These are phyloP conservation scores for Cystoderma amianthinum DNA, from an alignment of 768 basidiomycete genomes.

Conservation along the genomic window DNA sequence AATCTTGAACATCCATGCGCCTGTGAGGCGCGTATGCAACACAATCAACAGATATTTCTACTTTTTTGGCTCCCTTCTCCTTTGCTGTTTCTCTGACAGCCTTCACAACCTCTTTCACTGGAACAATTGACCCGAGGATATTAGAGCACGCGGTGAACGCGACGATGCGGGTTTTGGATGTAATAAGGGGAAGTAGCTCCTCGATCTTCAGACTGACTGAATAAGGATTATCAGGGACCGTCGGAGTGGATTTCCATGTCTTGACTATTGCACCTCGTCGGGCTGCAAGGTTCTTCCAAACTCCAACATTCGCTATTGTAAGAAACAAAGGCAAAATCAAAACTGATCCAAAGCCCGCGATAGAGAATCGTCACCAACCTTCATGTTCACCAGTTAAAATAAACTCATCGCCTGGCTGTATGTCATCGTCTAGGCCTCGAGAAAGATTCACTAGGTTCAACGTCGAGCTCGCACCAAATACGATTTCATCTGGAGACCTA, in stretches of 20 bases:
- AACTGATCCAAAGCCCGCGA: not conserved
- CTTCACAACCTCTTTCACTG: conserved; percentile 49
- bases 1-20: conserved; percentile 61
- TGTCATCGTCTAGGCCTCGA: conserved; percentile 46
- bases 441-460: conserved; percentile 66
- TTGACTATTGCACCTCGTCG: conserved; percentile 48
- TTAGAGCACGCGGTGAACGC: conserved; percentile 75
- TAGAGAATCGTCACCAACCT: conserved; percentile 29
- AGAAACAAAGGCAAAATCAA: not conserved
- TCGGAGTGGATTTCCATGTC: conserved; percentile 47
- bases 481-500: conserved; percentile 52
- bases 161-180: conserved; percentile 60
- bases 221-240: conserved; percentile 54
- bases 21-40: conserved; percentile 78
- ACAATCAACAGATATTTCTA: conserved; percentile 69
- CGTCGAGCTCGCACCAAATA: conserved; percentile 62
- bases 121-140: conserved; percentile 60
- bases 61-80: conserved; percentile 45
- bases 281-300: conserved; percentile 70
- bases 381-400: conserved; percentile 80
- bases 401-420: conserved; percentile 62
- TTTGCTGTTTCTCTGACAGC: conserved; percentile 44
- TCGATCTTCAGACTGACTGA: conserved; percentile 47
- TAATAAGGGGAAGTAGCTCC: conserved; percentile 56
- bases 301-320: conserved; percentile 57